Base-by-base conservation (phyloP, 2,329 filamentous ascomycete genomes). In the Tympanopsis confertula region DNA sequence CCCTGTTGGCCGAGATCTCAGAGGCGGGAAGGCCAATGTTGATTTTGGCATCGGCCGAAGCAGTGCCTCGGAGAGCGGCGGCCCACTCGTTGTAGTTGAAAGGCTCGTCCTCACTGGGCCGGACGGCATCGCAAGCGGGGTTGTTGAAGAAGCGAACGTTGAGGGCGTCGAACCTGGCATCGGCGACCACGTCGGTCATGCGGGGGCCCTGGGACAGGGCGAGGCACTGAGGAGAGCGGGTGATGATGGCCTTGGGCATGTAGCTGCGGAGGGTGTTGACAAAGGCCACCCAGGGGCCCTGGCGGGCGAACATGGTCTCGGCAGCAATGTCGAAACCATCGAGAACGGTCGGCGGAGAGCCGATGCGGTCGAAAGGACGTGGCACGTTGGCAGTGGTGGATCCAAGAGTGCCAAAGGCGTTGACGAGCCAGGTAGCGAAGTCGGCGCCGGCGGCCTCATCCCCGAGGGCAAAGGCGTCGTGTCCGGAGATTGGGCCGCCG, bases 61-160 rank as follows among this genome's bases (percentile, higher is more conserved):
- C 42, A 26, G 56, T 62, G 3, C 40, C 29, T 3, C 45, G 38
- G 22, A 68, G 39, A 19, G 59, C 51, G 0, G 36, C 28, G 35
- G 51, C 57, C 65, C 66, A 69, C 13, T 49, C 47, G 37, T 62
- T 47, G 47, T 62, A 69, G 43, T 66, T 68, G 53, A 66, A 62
- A 24, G 46, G 45, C 10, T 53, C 48, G 4, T 42, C 50, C 33
- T 61, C 56, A 33, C 43, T 48, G 51, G 52, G 54, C 12, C 41
- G 36, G 7, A 51, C 53, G 5, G 51, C 38, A 12, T 43, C 40
- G 45, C 63, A 67, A 15, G 36, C 44, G 1, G 47, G 45, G 48
- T 68, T 68, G 55, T 68, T 67, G 54, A 66, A 69, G 50, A 68
- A 69, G 51, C 68, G 65, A 37, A 69, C 49, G 47, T 63, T 67